Evolutionary conservation across 2,329 filamentous ascomycete genomes (phyloP), one percentile per base, ranked within the genome.

Genomic region (Aureobasidium uvarum): DNA sequence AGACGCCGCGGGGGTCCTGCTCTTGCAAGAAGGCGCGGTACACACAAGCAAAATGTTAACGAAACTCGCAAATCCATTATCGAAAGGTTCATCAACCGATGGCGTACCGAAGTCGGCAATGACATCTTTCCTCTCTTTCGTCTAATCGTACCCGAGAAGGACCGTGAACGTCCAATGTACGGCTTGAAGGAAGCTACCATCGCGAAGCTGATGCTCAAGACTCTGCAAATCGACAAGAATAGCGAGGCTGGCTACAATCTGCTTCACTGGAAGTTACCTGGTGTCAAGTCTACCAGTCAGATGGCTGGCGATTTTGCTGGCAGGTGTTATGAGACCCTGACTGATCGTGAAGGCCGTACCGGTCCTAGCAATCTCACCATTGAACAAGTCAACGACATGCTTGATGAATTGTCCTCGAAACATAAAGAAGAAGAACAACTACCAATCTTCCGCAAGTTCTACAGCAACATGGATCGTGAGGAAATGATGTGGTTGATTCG

Each of bases 401-500:
- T 99, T 1, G 92, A 99, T 75, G 84, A 84, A 71, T 81, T 99
- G 36, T 88, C 92, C 0, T 84, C 84, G 1, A 88, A 89, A 0
- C 85, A 86, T 0, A 90, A 90, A 62, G 94, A 98, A 78, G 85
- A 89, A n/a, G 85, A 94, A 68, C 94, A 98, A 71, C 75, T 92
- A 46, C 87, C 87, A 0, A 89, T 99, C 39, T 86, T 98, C 70
- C 84, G 89, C 68, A 84, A 87, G 5, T 96, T 98, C 73, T 98
- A 98, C 76, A 85, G 87, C 52, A 85, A 86, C 28, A 98, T 98
- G 95, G 96, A 96, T 71, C 85, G 95, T 0, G 90, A 96, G 69
- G 95, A 99, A 78, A 79, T 99, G 70, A 89, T 90, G 80, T 99
- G 95, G 95, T 81, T 98, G 64, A 91, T 99, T 68, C 89, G 94